Evolutionary conservation across 352 stramenopile species (phyloP).

Genomic region (Phytopythium montanum): DNA sequence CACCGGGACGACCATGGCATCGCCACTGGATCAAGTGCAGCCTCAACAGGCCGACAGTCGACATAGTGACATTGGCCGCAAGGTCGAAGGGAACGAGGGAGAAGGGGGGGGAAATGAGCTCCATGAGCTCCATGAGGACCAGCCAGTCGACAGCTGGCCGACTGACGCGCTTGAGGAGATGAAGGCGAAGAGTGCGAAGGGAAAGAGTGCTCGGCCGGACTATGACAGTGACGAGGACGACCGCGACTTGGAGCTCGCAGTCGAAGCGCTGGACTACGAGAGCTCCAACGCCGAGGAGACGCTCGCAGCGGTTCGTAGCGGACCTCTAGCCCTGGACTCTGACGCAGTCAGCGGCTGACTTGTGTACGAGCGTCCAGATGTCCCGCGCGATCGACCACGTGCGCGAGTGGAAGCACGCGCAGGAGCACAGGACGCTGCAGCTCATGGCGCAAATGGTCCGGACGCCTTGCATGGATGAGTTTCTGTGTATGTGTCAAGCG

Average conservation of each 20-base stretch:
- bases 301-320: conserved; percentile 28
- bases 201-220: not conserved
- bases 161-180: not conserved
- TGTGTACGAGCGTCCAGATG: conserved; percentile 25
- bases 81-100: not conserved
- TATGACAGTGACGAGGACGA: conserved; percentile 29
- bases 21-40: not conserved
- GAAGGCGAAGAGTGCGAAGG: not conserved
- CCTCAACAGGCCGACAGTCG: not conserved
- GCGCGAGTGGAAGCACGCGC: conserved; percentile 30
- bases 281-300: conserved; percentile 29
- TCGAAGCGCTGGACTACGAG: conserved; percentile 30
- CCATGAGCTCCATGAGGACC: not conserved
- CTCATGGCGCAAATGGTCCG: conserved; percentile 28
- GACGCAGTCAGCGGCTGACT: no score
- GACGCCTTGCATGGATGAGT: not conserved
- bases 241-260: conserved; percentile 29
- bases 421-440: conserved; percentile 22
- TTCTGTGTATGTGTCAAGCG: no score
- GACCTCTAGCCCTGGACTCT: no score
- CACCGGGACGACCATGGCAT: not conserved
- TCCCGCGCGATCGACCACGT: conserved; percentile 36
- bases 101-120: not conserved
- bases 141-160: not conserved
- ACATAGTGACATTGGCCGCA: not conserved